Evolutionary conservation across 768 basidiomycete genomes (phyloP).

Genomic region (Goffeauzyma gilvescens): DNA sequence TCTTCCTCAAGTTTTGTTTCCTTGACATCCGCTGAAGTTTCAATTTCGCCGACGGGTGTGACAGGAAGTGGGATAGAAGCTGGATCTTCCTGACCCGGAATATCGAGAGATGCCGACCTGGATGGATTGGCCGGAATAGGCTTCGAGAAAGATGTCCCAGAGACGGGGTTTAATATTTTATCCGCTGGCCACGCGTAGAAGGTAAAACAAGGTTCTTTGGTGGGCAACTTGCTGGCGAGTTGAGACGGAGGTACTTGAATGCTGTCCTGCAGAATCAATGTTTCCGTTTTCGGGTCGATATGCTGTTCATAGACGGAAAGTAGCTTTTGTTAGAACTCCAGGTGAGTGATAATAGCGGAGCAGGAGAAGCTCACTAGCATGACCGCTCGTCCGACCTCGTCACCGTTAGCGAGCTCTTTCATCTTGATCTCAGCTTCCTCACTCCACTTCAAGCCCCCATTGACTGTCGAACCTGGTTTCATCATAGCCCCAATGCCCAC

Average conservation of each 20-base stretch:
- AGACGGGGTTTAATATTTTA: too few species aligned
- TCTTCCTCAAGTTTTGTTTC: too few species aligned
- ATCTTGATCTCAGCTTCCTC: conserved; percentile 49
- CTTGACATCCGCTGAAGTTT: too few species aligned
- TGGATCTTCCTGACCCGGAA: background rate
- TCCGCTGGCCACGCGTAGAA: conserved; percentile 32
- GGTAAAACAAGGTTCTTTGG: conserved; percentile 24
- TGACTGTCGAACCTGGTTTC: too few species aligned
- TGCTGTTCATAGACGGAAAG: conserved; percentile 34
- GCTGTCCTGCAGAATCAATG: conserved; percentile 39
- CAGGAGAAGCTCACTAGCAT: conserved; percentile 41
- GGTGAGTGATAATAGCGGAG: background rate
- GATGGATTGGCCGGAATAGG: too few species aligned
- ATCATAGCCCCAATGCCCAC: background rate
- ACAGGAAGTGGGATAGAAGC: background rate
- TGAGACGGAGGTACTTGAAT: conserved; percentile 34
- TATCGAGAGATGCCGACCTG: too few species aligned
- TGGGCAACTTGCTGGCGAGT: conserved; percentile 19
- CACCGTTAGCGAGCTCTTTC: conserved; percentile 38
- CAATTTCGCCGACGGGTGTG: too few species aligned
- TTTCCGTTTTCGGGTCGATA: conserved; percentile 49
- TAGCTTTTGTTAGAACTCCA: too few species aligned
- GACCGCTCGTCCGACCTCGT: conserved; percentile 40
- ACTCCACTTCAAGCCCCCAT: conserved; percentile 38
- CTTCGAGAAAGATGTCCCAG: too few species aligned